phyloP scores from a whole-genome alignment of 163 green algal species.

The Picocystis sp. region DNA sequence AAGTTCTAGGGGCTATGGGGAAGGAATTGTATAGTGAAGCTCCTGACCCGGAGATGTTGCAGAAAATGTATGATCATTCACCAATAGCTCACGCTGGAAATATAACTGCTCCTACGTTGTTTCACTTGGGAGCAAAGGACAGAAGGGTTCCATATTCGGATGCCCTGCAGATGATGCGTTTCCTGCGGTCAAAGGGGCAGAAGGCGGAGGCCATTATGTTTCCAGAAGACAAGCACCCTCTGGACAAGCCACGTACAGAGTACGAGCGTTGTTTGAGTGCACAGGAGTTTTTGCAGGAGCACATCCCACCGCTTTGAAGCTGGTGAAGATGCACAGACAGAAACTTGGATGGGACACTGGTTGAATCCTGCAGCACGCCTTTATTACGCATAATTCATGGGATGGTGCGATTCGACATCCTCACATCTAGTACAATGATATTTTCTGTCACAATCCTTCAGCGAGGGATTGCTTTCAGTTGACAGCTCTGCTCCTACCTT shows the following conservation, averaged over 20 bases:
- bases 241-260: slow-evolving; percentile 81
- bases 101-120: slow-evolving; percentile 51
- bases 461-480: too few relatives aligned
- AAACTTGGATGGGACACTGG: background rate
- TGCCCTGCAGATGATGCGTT: slow-evolving; percentile 23
- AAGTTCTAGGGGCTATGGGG: slow-evolving; percentile 46
- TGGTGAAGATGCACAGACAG: background rate
- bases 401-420: too few relatives aligned
- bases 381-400: too few relatives aligned
- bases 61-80: slow-evolving; percentile 37
- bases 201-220: slow-evolving; percentile 36
- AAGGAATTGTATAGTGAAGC: slow-evolving; percentile 21
- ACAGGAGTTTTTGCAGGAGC: slow-evolving; percentile 53
- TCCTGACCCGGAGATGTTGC: slow-evolving; percentile 41
- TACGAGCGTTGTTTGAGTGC: slow-evolving; percentile 74
- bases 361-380: too few relatives aligned
- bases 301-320: slow-evolving; percentile 16
- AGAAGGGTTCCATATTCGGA: slow-evolving; percentile 39
- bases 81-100: slow-evolving; percentile 47
- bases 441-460: too few relatives aligned
- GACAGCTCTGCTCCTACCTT: too few relatives aligned
- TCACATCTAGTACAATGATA: too few relatives aligned
- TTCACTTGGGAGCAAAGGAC: slow-evolving; percentile 69
- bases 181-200: slow-evolving; percentile 15
- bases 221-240: slow-evolving; percentile 64